Evolutionary conservation across 2,329 filamentous ascomycete genomes (phyloP), one percentile per base, ranked within the genome.

Genomic region (Aureobasidium sp.): DNA sequence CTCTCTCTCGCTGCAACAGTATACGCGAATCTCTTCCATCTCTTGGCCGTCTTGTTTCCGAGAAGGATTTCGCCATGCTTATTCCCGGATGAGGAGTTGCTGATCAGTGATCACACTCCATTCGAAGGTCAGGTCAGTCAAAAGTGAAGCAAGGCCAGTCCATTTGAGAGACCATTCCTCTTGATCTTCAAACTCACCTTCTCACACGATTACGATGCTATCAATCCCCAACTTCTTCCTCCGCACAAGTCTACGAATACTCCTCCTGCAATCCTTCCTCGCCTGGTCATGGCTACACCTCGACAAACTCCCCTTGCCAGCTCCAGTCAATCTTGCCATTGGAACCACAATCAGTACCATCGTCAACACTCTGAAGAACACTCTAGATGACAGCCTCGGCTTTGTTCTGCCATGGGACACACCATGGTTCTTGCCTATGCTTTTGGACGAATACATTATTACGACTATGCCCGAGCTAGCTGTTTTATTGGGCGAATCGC

Each of bases 381-480:
- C 54, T 3, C 23, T 57, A 15, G 54, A 57, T 27, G n/a, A 11
- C 10, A 23, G 9, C 4, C 11, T 40, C 10, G 54, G 54, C 7
- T 57, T 46, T 23, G 6, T 25, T 4, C 9, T 46, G 19, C 54
- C 54, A 8, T 57, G 54, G 54, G 54, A 57, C 3, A 31, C 54
- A 21, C 23, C 54, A 33, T 57, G 35, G 9, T 57, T 57, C 15
- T 17, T 57, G 21, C 40, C 54, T 7, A 31, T 46, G 13, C 13
- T 57, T 1, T 29, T 57, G 4, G 54, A 57, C 17, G 54, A 46
- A 35, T 57, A 57, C 17, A 57, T 57, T 7, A 25, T 37, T 11
- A 37, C n/a, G 11, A 45, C 54, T 13, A 57, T 57, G 54, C 54
- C 54, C 9, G 54, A 57, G 10, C 21, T 57, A 15, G 54, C 54